A percentile compares a stretch with the other conserved stretches of the same genome.
phyloP scores from a whole-genome alignment of 345 rosid species.

The Acer saccharum region DNA sequence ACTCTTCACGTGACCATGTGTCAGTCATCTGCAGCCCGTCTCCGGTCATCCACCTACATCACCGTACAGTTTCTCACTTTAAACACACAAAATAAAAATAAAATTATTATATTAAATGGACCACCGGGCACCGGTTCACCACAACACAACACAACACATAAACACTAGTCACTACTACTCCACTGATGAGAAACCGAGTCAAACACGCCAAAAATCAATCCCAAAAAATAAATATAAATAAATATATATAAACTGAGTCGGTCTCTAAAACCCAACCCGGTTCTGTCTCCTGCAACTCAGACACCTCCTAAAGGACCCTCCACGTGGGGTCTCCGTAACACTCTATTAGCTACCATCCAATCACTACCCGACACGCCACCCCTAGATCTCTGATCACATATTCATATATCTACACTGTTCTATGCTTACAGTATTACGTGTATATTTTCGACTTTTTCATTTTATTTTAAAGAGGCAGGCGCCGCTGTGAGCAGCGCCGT shows the following conservation, averaged over 20 bases:
- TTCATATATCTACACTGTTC: not conserved
- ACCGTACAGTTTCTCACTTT: slow-evolving; percentile 12
- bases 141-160: no score
- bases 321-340: slow-evolving; percentile 34
- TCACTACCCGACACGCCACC: slow-evolving; percentile 36
- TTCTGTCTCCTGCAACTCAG: slow-evolving; percentile 45
- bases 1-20: slow-evolving; percentile 33
- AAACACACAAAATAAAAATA: not conserved
- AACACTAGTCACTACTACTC: no score
- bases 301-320: slow-evolving; percentile 35
- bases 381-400: not conserved
- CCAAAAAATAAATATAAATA: not conserved
- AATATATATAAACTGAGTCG: not conserved
- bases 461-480: slow-evolving; percentile 10
- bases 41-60: slow-evolving; percentile 12
- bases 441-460: not conserved
- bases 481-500: slow-evolving; percentile 39
- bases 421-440: not conserved
- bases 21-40: slow-evolving; percentile 19
- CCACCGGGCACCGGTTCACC: no score
- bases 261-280: slow-evolving; percentile 17
- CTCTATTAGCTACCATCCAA: slow-evolving; percentile 19
- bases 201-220: slow-evolving; percentile 28
- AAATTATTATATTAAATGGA: no score
- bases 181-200: slow-evolving; percentile 25